phyloP scores from a whole-genome alignment of 495 filamentous ascomycete genomes.

The Aspergillus bertholletiae region DNA sequence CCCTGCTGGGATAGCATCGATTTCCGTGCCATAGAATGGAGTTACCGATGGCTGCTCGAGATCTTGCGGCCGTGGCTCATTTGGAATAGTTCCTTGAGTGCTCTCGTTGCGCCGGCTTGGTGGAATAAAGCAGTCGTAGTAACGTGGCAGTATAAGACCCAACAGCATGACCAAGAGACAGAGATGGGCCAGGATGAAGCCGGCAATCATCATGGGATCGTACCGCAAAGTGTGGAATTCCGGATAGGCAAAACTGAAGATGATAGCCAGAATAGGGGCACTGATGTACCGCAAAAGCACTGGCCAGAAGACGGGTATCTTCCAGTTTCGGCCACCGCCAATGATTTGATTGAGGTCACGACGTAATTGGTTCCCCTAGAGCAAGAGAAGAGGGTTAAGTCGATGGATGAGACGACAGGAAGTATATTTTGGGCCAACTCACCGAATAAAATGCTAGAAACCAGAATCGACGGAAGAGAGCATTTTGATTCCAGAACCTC shows the following conservation, averaged over 20 bases:
- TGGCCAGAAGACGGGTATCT: conserved; percentile 31
- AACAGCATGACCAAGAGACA: conserved; percentile 23
- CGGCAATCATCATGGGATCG: conserved; percentile 36
- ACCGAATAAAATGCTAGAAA: conserved; percentile 23
- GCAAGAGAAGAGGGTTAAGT: neutral
- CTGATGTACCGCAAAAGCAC: conserved; percentile 34
- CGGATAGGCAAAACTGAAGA: conserved; percentile 40
- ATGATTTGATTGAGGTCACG: conserved; percentile 20
- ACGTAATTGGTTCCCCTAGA: conserved; percentile 22
- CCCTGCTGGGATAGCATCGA: neutral
- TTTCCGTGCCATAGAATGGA: neutral
- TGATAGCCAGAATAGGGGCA: conserved; percentile 33
- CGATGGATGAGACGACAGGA: neutral
- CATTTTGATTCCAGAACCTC: conserved; percentile 28
- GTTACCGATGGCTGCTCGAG: neutral
- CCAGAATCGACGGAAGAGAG: conserved; percentile 18
- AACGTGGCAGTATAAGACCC: conserved; percentile 32
- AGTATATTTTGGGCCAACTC: neutral
- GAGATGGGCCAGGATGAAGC: conserved; percentile 33
- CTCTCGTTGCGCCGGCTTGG: conserved; percentile 24
- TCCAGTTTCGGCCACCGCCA: conserved; percentile 33
- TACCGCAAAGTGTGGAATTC: conserved; percentile 33
- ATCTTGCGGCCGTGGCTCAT: neutral
- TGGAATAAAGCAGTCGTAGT: conserved; percentile 35
- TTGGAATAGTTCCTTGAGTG: neutral